Evolutionary conservation across 2,329 filamentous ascomycete species (phyloP), one percentile per base, ranked within the genome.

Genomic region (Exophiala alcalophila): DNA sequence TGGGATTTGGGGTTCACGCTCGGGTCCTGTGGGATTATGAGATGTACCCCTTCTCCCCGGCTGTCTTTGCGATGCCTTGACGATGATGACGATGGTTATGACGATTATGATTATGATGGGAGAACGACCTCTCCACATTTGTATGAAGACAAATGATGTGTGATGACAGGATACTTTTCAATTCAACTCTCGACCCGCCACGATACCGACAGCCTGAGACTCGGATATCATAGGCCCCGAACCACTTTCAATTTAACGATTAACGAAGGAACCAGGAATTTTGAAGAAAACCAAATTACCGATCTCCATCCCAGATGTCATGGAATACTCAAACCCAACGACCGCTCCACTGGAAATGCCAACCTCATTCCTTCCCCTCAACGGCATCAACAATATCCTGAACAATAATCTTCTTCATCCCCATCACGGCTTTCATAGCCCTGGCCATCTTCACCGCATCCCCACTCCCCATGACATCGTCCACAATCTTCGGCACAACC

Each of bases 341-440:
- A n/a, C n/a, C n/a, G n/a, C n/a, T n/a, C n/a, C n/a, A n/a, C n/a
- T 14, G 12, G 27, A 16, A 5, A 41, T 18, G 11, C 8, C 11
- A 26, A 16, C 20, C 15, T 23, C 34, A 5, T 21, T 34, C 39
- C 29, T 30, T 38, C 5, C 50, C 60, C 25, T 61, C 57, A 49
- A 57, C 60, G 8, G 67, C 67, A 45, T 62, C 62, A 49, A 60
- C 57, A 49, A 72, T 40, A 27, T 44, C 62, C 5, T 54, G 60
- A 52, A 71, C 63, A 35, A 71, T 62, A 32, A 72, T 39, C 59
- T 71, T 72, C 57, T 62, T 63, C 66, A 70, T 69, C 18, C 50
- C 49, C 62, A 69, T 59, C 64, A 73, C 70, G 4, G 60, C 63
- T 28, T 39, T 21, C 46, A 43, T 47, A 5, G 16, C 59, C 32